These are phyloP conservation scores for Cyberlindnera japonica DNA, from an alignment of 805 yeast genomes.

Conservation along the genomic window DNA sequence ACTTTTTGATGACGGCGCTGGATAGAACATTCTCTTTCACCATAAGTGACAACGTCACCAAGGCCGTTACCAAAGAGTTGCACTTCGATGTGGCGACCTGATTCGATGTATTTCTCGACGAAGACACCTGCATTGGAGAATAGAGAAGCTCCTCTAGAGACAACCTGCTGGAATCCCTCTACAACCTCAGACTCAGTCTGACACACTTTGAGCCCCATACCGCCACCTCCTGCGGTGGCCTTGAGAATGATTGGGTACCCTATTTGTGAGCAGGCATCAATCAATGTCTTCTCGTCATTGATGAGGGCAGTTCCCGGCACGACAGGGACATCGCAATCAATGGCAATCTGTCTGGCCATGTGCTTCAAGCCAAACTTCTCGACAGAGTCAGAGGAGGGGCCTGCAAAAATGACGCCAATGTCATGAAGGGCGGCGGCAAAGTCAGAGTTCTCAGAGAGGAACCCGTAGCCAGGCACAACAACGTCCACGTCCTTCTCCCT, in stretches of 20 bases:
- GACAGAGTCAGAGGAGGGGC: conserved; percentile 94
- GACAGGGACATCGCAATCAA: conserved; percentile 83
- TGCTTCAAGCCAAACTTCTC: conserved; percentile 89
- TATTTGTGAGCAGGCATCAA: conserved; percentile 62
- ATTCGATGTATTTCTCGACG: conserved; percentile 87
- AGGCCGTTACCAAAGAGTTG: conserved; percentile 95
- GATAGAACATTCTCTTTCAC: conserved; percentile 95
- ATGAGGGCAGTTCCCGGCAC: conserved; percentile 94
- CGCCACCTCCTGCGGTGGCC: conserved; percentile 99
- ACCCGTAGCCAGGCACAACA: conserved; percentile 96
- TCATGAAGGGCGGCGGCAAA: conserved; percentile 80
- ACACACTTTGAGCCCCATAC: conserved; percentile 93
- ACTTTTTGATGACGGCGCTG: conserved; percentile 96
- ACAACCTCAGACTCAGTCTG: conserved; percentile 78
- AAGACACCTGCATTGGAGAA: conserved; percentile 96
- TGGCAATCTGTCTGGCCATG: conserved; percentile 92
- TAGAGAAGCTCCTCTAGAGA: conserved; percentile 87
- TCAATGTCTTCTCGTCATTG: conserved; percentile 65
- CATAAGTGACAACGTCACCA: conserved; percentile 88
- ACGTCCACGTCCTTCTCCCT: conserved; percentile 82
- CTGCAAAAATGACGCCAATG: conserved; percentile 87
- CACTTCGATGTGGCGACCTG: conserved; percentile 93
- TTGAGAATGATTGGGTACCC: conserved; percentile 75
- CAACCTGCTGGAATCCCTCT: conserved; percentile 81
- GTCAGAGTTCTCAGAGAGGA: conserved; percentile 92